Conservation (phyloP, 306 rosid genomes). For the Dryas drummondii region DNA sequence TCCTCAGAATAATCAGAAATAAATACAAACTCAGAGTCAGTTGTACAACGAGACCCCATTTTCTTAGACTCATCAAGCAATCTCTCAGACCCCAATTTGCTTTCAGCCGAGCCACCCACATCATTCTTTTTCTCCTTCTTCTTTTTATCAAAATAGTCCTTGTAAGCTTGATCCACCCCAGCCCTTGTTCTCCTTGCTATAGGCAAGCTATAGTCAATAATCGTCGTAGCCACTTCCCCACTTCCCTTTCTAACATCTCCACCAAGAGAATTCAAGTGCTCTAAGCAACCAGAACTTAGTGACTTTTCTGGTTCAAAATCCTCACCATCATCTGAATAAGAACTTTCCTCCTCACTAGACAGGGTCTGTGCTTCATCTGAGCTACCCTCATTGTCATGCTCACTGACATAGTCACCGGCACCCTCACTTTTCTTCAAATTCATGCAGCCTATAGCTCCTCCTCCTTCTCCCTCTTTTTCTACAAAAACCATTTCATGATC, state of each 20-base stretch:
- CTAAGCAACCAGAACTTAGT: neutral
- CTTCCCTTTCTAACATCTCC: slow-evolving; percentile 1
- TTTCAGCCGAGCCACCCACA: too few relatives aligned
- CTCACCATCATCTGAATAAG: neutral
- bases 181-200: too few relatives aligned
- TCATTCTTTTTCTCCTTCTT: too few relatives aligned
- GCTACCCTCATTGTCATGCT: neutral
- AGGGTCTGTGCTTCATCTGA: too few relatives aligned
- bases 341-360: neutral
- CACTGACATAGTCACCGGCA: neutral
- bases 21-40: too few relatives aligned
- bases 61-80: too few relatives aligned
- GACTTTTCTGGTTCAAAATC: neutral
- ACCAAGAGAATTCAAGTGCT: neutral
- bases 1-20: too few relatives aligned
- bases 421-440: neutral
- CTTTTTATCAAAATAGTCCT: too few relatives aligned
- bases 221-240: neutral
- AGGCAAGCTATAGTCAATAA: too few relatives aligned
- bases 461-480: slow-evolving; percentile 10
- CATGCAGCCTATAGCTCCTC: neutral
- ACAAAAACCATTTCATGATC: slow-evolving; percentile 10
- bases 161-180: too few relatives aligned
- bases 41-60: too few relatives aligned
- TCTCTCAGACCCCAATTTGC: too few relatives aligned